A percentile compares a stretch with the other conserved stretches of the same genome.
Conservation (phyloP, 2,329 filamentous ascomycete species). For the Xylaria sp. region DNA sequence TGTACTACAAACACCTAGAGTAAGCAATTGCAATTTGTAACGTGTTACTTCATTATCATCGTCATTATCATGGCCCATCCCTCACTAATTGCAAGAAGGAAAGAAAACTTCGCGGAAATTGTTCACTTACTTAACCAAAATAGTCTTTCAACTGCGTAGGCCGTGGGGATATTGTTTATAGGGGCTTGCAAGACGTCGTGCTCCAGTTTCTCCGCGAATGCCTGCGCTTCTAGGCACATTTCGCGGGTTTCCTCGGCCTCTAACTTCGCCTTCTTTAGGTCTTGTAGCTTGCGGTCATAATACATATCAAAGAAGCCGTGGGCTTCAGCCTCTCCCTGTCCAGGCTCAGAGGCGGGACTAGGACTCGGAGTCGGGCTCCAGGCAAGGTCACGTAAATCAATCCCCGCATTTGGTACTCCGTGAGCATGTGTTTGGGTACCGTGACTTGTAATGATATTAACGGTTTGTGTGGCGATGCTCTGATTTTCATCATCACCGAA, state of each 20-base stretch:
- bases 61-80: background rate
- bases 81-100: too few species aligned
- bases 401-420: too few species aligned
- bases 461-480: background rate
- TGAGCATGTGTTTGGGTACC: background rate
- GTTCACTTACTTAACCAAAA: slow-evolving; percentile 18
- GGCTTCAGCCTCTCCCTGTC: background rate
- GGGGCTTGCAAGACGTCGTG: slow-evolving; percentile 12
- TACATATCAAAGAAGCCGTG: background rate
- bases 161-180: slow-evolving; percentile 6
- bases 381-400: too few species aligned
- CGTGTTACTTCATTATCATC: background rate
- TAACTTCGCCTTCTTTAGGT: background rate
- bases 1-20: background rate
- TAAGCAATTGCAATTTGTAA: background rate
- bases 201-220: background rate
- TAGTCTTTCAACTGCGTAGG: slow-evolving; percentile 14
- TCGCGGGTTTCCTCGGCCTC: background rate
- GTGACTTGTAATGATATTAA: background rate
- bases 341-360: background rate
- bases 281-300: background rate
- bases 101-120: background rate
- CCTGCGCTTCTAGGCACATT: background rate
- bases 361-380: background rate
- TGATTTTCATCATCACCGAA: background rate